Conservation (phyloP, 2,329 filamentous ascomycete genomes). For the Parascedosporium putredinis region DNA sequence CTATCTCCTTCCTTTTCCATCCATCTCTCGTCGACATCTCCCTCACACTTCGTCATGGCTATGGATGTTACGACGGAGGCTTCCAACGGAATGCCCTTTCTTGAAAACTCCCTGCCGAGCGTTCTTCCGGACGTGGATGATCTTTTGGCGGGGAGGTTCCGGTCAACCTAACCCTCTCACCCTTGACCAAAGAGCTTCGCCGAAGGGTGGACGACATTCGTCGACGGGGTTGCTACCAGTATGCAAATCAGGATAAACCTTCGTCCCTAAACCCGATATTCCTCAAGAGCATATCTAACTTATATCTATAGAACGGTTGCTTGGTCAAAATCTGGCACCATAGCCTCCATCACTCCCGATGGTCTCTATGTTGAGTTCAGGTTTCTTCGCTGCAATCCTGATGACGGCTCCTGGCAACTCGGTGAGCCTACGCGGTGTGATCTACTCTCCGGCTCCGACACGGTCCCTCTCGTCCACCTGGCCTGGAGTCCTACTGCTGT, state of each 20-base stretch:
- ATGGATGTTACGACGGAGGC: conserved; percentile 15
- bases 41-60: not conserved
- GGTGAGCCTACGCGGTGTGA: conserved; percentile 58
- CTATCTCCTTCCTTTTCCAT: not conserved
- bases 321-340: conserved; percentile 81
- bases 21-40: too few species aligned
- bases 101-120: conserved; percentile 33
- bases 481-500: conserved; percentile 65
- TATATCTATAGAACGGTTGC: conserved; percentile 53
- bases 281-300: not conserved
- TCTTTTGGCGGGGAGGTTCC: conserved; percentile 53
- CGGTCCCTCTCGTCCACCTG: conserved; percentile 65
- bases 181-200: conserved; percentile 54
- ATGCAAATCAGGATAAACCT: too few species aligned
- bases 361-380: conserved; percentile 61
- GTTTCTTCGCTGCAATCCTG: conserved; percentile 58
- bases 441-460: conserved; percentile 51
- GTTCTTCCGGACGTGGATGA: conserved; percentile 57
- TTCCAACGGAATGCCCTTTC: conserved; percentile 32
- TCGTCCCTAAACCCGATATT: not conserved
- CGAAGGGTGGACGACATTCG: conserved; percentile 69
- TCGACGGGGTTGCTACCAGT: conserved; percentile 71
- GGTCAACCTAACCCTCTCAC: conserved; percentile 20
- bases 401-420: conserved; percentile 64
- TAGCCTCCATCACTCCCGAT: conserved; percentile 69